phyloP scores from a whole-genome alignment of 2,329 filamentous ascomycete genomes.

The Colletotrichum neosansevieriae region DNA sequence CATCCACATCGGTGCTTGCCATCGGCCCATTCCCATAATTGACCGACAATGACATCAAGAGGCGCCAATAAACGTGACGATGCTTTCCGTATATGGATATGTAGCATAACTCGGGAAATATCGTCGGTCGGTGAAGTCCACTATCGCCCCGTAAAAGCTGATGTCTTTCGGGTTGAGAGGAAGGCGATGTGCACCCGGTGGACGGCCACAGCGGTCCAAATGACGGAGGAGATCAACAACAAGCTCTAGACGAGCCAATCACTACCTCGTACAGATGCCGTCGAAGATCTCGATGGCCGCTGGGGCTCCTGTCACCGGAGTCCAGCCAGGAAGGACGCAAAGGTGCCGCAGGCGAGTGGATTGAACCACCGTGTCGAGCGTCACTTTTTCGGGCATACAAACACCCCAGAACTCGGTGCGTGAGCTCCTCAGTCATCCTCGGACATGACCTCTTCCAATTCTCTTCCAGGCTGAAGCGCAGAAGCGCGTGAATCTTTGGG shows the following conservation, averaged over 20 bases:
- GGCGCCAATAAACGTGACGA: too few species aligned
- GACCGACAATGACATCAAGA: too few species aligned
- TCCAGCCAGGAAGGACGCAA: background rate
- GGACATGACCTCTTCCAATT: too few species aligned
- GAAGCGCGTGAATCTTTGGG: background rate
- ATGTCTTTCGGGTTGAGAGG: background rate
- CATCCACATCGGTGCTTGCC: too few species aligned
- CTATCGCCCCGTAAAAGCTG: background rate
- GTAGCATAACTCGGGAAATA: too few species aligned
- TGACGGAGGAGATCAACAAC: conserved; percentile 30
- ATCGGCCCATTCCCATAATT: too few species aligned
- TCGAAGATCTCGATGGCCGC: background rate
- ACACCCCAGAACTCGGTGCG: too few species aligned
- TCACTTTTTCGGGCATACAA: background rate
- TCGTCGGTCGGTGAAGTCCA: background rate
- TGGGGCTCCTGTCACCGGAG: background rate
- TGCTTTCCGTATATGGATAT: too few species aligned
- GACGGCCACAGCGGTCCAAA: background rate
- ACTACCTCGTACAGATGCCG: background rate
- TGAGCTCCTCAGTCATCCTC: too few species aligned
- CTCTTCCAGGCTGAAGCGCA: too few species aligned
- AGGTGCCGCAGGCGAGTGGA: background rate
- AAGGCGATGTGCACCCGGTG: background rate
- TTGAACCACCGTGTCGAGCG: background rate
- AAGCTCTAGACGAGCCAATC: background rate